Evolutionary conservation across 2,329 filamentous ascomycete species (phyloP).

Genomic region (Diplodia sapinea): DNA sequence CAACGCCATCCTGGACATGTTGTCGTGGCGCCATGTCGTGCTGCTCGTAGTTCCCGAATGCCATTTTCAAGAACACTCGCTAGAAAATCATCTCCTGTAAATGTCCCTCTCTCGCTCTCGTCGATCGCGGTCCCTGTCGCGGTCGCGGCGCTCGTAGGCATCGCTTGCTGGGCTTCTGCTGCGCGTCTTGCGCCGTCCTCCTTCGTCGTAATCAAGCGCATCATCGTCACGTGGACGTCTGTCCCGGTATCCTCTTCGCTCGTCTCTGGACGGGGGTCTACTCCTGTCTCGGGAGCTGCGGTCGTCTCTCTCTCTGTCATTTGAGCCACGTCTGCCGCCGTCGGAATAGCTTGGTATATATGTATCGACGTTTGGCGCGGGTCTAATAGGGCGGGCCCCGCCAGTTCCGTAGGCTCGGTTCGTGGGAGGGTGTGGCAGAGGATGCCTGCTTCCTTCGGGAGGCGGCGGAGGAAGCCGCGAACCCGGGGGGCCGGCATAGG

Average conservation of each 20-base stretch:
- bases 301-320: constrained; percentile 45
- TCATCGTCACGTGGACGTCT: constrained; percentile 33
- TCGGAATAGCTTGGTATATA: constrained; percentile 54
- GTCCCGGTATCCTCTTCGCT: constrained; percentile 41
- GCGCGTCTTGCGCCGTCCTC: constrained; percentile 41
- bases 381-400: constrained; percentile 34
- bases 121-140: constrained; percentile 35
- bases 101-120: constrained; percentile 27
- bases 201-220: constrained; percentile 37
- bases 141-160: constrained; percentile 36
- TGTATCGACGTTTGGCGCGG: constrained; percentile 44
- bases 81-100: constrained; percentile 23
- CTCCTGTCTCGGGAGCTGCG: constrained; percentile 38
- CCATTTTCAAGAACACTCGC: background rate
- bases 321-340: constrained; percentile 27
- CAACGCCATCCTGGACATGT: constrained; percentile 1
- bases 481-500: constrained; percentile 30
- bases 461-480: constrained; percentile 43
- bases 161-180: constrained; percentile 46
- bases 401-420: constrained; percentile 35
- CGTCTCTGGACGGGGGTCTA: constrained; percentile 43
- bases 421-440: constrained; percentile 42
- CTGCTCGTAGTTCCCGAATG: background rate
- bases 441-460: constrained; percentile 45
- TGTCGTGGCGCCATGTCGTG: constrained; percentile 12